These are phyloP conservation scores for Stachybotrys echinatus DNA, from an alignment of 2,329 filamentous ascomycete genomes.

Conservation along the genomic window DNA sequence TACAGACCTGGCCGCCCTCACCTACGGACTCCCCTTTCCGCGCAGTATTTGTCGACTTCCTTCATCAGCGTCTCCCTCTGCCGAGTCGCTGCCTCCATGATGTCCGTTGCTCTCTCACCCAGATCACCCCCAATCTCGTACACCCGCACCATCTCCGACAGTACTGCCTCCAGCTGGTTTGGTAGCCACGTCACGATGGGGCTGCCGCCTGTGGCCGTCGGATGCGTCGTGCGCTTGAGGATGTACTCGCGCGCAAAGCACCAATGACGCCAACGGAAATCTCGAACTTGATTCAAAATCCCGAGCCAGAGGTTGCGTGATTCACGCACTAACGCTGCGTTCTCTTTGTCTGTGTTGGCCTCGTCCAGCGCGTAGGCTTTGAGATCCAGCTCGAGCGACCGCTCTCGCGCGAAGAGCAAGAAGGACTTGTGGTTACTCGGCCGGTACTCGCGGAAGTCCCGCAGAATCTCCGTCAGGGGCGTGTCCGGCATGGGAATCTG, in stretches of 20 bases:
- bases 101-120: constrained; percentile 43
- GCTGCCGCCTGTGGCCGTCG: constrained; percentile 73
- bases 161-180: constrained; percentile 72
- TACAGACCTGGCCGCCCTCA: not conserved
- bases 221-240: constrained; percentile 69
- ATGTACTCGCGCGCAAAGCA: constrained; percentile 83
- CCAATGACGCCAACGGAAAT: constrained; percentile 82
- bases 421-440: constrained; percentile 87
- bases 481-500: constrained; percentile 84
- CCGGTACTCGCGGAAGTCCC: constrained; percentile 84
- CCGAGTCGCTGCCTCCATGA: constrained; percentile 61
- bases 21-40: constrained; percentile 46
- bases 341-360: constrained; percentile 16
- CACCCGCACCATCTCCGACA: constrained; percentile 63
- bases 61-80: constrained; percentile 63
- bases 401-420: constrained; percentile 61
- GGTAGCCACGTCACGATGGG: constrained; percentile 82
- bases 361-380: constrained; percentile 50
- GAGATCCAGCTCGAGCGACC: constrained; percentile 43
- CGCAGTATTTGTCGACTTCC: constrained; percentile 72
- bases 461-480: constrained; percentile 80
- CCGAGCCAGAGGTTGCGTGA: constrained; percentile 57
- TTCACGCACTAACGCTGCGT: constrained; percentile 42
- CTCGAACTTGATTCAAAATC: constrained; percentile 68
- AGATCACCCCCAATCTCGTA: constrained; percentile 40